phyloP scores from a whole-genome alignment of 805 yeast species.

The Torulaspora quercuum region DNA sequence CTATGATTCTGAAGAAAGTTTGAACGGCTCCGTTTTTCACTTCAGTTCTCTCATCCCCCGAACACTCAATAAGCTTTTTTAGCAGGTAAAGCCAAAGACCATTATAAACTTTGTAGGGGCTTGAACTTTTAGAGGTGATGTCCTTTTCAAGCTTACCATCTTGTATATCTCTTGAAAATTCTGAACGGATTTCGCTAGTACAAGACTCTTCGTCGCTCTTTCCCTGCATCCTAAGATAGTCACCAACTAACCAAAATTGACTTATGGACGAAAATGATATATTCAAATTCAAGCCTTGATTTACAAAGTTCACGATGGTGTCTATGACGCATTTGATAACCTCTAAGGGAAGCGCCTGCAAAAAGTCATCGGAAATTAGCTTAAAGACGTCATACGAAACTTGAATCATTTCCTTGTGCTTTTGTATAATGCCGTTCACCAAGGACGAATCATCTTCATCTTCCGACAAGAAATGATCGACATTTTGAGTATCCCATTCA shows the following conservation, averaged over 20 bases:
- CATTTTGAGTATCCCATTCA: conserved; percentile 36
- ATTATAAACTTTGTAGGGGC: conserved; percentile 31
- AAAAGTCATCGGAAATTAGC: conserved; percentile 79
- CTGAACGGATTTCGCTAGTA: conserved; percentile 2
- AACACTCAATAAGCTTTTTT: conserved; percentile 56
- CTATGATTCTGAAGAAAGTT: conserved; percentile 78
- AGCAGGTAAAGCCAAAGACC: conserved; percentile 64
- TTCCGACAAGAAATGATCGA: conserved; percentile 24
- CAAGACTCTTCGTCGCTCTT: conserved; percentile 12
- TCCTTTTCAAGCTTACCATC: conserved; percentile 29
- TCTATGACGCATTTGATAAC: conserved; percentile 65
- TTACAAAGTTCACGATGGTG: conserved; percentile 65
- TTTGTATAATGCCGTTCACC: conserved; percentile 42
- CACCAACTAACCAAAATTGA: conserved; percentile 89
- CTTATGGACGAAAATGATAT: conserved; percentile 89
- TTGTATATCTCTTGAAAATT: conserved; percentile 17
- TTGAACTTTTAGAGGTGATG: conserved; percentile 24
- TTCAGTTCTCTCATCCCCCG: conserved; percentile 65
- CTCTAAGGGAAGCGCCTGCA: conserved; percentile 64
- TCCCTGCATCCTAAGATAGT: conserved; percentile 48
- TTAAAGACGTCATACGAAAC: conserved; percentile 77
- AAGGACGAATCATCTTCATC: conserved; percentile 32
- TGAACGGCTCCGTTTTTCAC: conserved; percentile 88
- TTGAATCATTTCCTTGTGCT: conserved; percentile 51
- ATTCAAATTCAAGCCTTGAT: conserved; percentile 71